A percentile compares a stretch with the other conserved stretches of the same genome.
phyloP scores from a whole-genome alignment of 495 filamentous ascomycete genomes.

The Hypoxylon cercidicola region DNA sequence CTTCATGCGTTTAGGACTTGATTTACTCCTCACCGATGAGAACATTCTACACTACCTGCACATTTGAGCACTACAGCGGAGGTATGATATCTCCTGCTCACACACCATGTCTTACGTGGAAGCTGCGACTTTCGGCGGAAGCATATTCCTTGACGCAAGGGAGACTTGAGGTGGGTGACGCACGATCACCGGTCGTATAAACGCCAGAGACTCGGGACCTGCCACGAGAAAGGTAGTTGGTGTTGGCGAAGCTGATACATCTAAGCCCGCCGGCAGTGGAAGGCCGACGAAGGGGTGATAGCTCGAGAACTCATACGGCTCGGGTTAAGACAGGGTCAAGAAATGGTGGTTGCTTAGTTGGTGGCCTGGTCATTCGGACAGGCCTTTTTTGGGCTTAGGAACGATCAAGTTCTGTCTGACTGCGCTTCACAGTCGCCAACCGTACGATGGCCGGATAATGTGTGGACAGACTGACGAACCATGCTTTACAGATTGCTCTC shows the following conservation, averaged over 20 bases:
- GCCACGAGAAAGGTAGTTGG: constrained; percentile 13
- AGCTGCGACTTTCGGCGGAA: constrained; percentile 23
- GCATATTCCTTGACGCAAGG: constrained; percentile 27
- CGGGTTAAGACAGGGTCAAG: constrained; percentile 24
- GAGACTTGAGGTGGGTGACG: constrained; percentile 16
- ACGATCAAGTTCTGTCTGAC: constrained; percentile 22
- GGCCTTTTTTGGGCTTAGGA: constrained; percentile 15
- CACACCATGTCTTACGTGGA: constrained; percentile 21
- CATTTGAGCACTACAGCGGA: constrained; percentile 29
- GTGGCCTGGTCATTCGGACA: constrained; percentile 14
- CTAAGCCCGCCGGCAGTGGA: constrained; percentile 15
- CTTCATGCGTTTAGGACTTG: constrained; percentile 40
- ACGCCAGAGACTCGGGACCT: constrained; percentile 11
- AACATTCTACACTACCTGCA: constrained; percentile 25
- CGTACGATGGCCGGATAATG: constrained; percentile 21
- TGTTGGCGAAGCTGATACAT: constrained; percentile 16
- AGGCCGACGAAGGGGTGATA: constrained; percentile 17
- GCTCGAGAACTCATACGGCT: constrained; percentile 13
- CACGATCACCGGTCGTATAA: constrained; percentile 22
- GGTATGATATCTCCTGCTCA: constrained; percentile 24
- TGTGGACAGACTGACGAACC: constrained; percentile 29
- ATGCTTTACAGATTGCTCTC: constrained; percentile 32
- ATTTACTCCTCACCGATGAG: constrained; percentile 22
- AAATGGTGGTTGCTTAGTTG: constrained; percentile 29
- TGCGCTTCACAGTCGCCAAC: constrained; percentile 13